These are phyloP conservation scores for Ammopiptanthus mongolicus DNA, from an alignment of 306 rosid species.

Conservation along the genomic window DNA sequence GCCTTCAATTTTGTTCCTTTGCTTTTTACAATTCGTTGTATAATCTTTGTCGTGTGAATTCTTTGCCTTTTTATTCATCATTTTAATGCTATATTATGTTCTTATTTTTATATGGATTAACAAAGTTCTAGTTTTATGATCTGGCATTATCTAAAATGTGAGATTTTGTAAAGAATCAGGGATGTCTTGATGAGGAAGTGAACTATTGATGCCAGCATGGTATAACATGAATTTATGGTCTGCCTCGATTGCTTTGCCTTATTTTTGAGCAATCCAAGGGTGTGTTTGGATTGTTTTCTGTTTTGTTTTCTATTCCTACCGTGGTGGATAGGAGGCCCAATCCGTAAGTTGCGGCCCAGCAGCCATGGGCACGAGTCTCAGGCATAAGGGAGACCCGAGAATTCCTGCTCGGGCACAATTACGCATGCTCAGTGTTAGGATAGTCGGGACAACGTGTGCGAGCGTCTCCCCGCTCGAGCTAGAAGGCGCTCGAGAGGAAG, in stretches of 20 bases:
- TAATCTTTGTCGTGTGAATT: slow-evolving; percentile 35
- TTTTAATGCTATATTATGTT: not conserved
- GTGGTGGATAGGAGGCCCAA: no score
- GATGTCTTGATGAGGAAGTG: not conserved
- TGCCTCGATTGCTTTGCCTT: not conserved
- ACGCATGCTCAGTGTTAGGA: no score
- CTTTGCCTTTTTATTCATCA: slow-evolving; percentile 35
- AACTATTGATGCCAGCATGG: not conserved
- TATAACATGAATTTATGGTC: not conserved
- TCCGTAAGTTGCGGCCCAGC: no score
- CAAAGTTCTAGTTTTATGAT: not conserved
- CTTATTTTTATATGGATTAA: not conserved
- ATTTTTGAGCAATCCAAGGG: not conserved
- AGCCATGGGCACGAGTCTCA: no score
- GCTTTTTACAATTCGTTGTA: slow-evolving; percentile 34
- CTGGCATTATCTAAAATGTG: not conserved
- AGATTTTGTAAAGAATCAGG: not conserved
- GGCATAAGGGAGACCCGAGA: no score
- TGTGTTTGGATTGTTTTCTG: no score
- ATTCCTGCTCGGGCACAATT: no score
- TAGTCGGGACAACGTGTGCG: no score
- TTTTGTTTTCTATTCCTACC: no score
- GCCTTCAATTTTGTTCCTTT: slow-evolving; percentile 59
- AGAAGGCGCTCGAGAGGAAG: no score
- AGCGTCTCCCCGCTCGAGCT: no score